Evolutionary conservation across 2,329 filamentous ascomycete genomes (phyloP).

Genomic region (Aureobasidium sp.): DNA sequence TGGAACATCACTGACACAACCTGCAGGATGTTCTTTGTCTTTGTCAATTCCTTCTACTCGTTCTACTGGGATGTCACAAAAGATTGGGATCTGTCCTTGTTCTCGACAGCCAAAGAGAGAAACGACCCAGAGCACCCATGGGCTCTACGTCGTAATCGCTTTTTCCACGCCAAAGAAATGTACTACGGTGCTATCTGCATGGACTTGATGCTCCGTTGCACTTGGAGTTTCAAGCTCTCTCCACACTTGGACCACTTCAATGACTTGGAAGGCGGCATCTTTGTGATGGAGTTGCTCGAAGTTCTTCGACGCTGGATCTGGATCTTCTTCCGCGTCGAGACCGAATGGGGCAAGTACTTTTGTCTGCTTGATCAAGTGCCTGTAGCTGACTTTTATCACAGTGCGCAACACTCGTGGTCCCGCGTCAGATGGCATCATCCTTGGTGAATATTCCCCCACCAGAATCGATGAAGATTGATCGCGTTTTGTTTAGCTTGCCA

Average conservation of each 20-base stretch:
- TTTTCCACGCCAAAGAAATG: slow-evolving; percentile 74
- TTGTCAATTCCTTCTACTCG: slow-evolving; percentile 91
- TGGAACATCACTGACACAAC: neutral
- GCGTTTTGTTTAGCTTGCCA: neutral
- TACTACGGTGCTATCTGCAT: slow-evolving; percentile 87
- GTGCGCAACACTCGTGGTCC: slow-evolving; percentile 62
- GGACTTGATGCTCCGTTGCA: slow-evolving; percentile 86
- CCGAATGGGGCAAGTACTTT: slow-evolving; percentile 70
- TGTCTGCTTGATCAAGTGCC: neutral
- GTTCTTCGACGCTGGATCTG: slow-evolving; percentile 93
- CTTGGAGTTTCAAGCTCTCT: slow-evolving; percentile 91
- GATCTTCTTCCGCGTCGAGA: slow-evolving; percentile 97
- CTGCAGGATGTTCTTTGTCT: slow-evolving; percentile 75
- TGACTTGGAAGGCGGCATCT: slow-evolving; percentile 90
- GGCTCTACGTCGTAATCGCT: slow-evolving; percentile 78
- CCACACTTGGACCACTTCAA: slow-evolving; percentile 85
- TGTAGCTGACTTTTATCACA: slow-evolving; percentile 31
- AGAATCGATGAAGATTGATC: slow-evolving; percentile 68
- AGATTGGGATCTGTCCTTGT: slow-evolving; percentile 95
- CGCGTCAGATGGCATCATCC: slow-evolving; percentile 74
- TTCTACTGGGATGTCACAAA: slow-evolving; percentile 99
- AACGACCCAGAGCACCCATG: slow-evolving; percentile 73
- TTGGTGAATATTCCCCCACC: slow-evolving; percentile 72
- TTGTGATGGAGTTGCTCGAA: slow-evolving; percentile 87
- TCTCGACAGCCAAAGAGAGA: slow-evolving; percentile 65